A percentile compares a stretch with the other conserved stretches of the same genome.
Evolutionary conservation across 768 basidiomycete species (phyloP).

Genomic region (Naganishia antarctica): DNA sequence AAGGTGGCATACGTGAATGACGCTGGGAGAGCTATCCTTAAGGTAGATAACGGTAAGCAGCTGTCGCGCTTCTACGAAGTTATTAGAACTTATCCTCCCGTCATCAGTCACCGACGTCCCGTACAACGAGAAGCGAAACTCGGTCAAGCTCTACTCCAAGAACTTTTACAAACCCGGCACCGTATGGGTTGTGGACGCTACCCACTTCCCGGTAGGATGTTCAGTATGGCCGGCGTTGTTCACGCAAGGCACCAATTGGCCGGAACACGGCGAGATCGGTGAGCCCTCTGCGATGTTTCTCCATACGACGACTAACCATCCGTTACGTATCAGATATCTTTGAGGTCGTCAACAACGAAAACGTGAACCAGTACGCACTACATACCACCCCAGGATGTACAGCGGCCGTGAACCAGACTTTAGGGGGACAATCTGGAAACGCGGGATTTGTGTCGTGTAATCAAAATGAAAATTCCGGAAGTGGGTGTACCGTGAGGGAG

Average conservation of each 20-base stretch:
- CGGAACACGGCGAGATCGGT: slow-evolving; percentile 50
- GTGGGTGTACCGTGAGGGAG: slow-evolving; percentile 60
- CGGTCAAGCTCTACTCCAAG: slow-evolving; percentile 44
- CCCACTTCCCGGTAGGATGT: slow-evolving; percentile 24
- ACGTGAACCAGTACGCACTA: slow-evolving; percentile 65
- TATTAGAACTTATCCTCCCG: not conserved
- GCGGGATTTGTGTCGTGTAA: slow-evolving; percentile 49
- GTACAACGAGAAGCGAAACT: slow-evolving; percentile 48
- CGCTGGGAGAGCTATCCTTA: slow-evolving; percentile 21
- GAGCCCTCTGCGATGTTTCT: slow-evolving; percentile 39
- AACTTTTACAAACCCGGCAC: slow-evolving; percentile 43
- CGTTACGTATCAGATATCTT: slow-evolving; percentile 72
- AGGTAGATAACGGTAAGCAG: slow-evolving; percentile 27
- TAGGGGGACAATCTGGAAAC: slow-evolving; percentile 42
- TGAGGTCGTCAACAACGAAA: slow-evolving; percentile 69
- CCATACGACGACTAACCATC: not conserved
- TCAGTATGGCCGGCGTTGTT: slow-evolving; percentile 37
- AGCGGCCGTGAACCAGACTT: slow-evolving; percentile 27
- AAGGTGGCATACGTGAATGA: slow-evolving; percentile 22
- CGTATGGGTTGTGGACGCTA: slow-evolving; percentile 32
- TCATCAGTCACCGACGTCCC: slow-evolving; percentile 32
- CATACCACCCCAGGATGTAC: slow-evolving; percentile 58
- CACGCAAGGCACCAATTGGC: slow-evolving; percentile 53
- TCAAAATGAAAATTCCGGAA: slow-evolving; percentile 53
- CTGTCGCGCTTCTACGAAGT: not conserved